Conservation (phyloP, 108 stramenopile species). For the Nitzschia inconspicua region DNA sequence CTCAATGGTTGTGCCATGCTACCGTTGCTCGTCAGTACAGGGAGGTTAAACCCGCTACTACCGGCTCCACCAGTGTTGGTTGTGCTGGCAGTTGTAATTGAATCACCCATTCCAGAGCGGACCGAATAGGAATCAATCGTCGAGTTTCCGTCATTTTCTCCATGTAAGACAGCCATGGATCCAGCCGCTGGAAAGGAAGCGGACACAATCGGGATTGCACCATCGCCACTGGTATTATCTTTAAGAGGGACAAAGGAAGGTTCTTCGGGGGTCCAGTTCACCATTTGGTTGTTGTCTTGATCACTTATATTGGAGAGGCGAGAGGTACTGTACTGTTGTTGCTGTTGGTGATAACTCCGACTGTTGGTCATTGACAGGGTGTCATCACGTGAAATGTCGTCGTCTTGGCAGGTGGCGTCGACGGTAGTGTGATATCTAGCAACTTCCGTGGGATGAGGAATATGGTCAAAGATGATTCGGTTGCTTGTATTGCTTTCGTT, state of each 20-base stretch:
- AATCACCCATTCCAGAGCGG: conserved; percentile 12
- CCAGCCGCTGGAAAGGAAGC: too few species aligned
- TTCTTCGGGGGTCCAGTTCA: conserved; percentile 1
- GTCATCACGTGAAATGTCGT: conserved; percentile 32
- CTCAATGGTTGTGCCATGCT: conserved; percentile 6
- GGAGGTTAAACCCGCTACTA: neutral
- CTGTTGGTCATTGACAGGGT: conserved; percentile 27
- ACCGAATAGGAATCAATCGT: neutral
- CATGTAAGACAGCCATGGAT: neutral
- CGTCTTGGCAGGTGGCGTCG: conserved; percentile 13
- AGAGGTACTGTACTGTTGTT: neutral
- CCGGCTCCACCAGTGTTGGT: conserved; percentile 1
- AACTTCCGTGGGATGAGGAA: conserved; percentile 19
- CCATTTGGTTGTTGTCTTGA: neutral
- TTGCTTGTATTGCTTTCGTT: neutral
- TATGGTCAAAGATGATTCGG: conserved; percentile 19
- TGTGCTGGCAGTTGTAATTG: too few species aligned
- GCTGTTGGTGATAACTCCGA: conserved; percentile 4
- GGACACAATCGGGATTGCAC: neutral
- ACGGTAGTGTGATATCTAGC: neutral
- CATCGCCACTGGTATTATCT: neutral
- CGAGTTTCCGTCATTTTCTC: neutral
- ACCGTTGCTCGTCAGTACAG: too few species aligned
- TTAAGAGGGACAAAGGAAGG: neutral
- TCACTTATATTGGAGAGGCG: neutral